A percentile compares a stretch with the other conserved stretches of the same genome.
phyloP scores from a whole-genome alignment of 2,329 filamentous ascomycete species.

The Scolecobasidium constrictum region DNA sequence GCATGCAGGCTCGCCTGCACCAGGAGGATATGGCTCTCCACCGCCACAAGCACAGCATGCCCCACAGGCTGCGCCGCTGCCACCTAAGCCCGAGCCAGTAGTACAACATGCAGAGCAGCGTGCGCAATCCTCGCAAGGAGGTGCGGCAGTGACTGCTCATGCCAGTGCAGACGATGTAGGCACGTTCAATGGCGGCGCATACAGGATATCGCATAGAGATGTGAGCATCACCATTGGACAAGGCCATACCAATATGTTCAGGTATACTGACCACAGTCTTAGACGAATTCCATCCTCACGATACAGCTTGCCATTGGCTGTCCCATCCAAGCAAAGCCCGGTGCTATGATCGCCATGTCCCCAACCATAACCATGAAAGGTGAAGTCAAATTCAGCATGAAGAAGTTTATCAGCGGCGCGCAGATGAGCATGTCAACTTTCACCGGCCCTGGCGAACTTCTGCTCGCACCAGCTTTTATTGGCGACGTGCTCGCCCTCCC shows the following conservation, averaged over 20 bases:
- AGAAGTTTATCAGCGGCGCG: slow-evolving; percentile 77
- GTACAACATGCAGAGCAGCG: slow-evolving; percentile 17
- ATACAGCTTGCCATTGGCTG: slow-evolving; percentile 84
- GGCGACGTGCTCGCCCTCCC: slow-evolving; percentile 79
- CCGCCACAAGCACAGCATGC: slow-evolving; percentile 13
- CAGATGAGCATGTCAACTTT: slow-evolving; percentile 71
- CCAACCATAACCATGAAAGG: slow-evolving; percentile 78
- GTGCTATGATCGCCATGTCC: slow-evolving; percentile 92
- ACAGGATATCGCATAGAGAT: slow-evolving; percentile 84
- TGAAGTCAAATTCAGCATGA: slow-evolving; percentile 72
- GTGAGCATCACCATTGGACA: too few relatives aligned
- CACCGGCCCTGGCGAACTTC: slow-evolving; percentile 81
- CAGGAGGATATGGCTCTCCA: slow-evolving; percentile 8
- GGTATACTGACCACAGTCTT: too few relatives aligned
- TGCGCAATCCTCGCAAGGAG: slow-evolving; percentile 21
- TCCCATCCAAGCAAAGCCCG: slow-evolving; percentile 69
- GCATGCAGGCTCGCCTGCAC: slow-evolving; percentile 12
- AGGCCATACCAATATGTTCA: too few relatives aligned
- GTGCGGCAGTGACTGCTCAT: slow-evolving; percentile 37
- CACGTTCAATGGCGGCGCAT: slow-evolving; percentile 95
- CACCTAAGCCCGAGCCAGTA: slow-evolving; percentile 20
- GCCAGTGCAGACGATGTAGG: slow-evolving; percentile 76
- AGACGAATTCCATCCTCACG: slow-evolving; percentile 75
- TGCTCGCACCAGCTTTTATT: slow-evolving; percentile 68
- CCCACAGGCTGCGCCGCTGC: slow-evolving; percentile 18